Percentiles rank a stretch among this genome's conserved stretches.
These are phyloP conservation scores for Aspergillus udagawae DNA, from an alignment of 2,329 filamentous ascomycete genomes.

Conservation along the genomic window DNA sequence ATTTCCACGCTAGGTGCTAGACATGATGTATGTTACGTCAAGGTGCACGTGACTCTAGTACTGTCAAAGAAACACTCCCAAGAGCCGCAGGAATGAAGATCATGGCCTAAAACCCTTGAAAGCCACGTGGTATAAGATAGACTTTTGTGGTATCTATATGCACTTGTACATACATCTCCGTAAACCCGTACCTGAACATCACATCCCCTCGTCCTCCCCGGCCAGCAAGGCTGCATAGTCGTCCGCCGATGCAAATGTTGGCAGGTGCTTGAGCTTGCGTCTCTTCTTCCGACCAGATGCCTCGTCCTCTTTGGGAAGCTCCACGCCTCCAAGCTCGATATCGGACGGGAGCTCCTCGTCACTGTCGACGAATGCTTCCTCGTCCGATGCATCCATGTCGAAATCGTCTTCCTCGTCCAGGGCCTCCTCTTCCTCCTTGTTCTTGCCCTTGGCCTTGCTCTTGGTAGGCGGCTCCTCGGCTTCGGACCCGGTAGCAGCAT, in stretches of 20 bases:
- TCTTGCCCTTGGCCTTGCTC: conserved; percentile 19
- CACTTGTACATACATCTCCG: not conserved
- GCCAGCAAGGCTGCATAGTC: conserved; percentile 86
- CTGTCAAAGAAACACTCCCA: not conserved
- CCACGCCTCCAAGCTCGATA: conserved; percentile 42
- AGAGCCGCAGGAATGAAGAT: not conserved
- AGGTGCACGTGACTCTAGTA: not conserved
- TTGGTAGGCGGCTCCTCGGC: conserved; percentile 34
- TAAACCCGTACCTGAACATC: conserved; percentile 5
- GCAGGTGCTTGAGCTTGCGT: conserved; percentile 82
- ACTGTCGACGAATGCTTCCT: conserved; percentile 47
- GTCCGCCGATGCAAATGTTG: conserved; percentile 87
- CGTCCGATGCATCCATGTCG: conserved; percentile 46
- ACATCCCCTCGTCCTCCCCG: conserved; percentile 58
- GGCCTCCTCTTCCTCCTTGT: conserved; percentile 37
- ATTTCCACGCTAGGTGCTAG: not conserved
- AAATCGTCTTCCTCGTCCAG: conserved; percentile 51
- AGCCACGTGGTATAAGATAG: not conserved
- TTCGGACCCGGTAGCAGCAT: conserved; percentile 43
- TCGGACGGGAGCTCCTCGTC: conserved; percentile 54
- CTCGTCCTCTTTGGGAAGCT: conserved; percentile 38
- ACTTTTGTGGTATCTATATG: conserved; percentile 19
- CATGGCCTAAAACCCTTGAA: not conserved
- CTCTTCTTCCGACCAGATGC: conserved; percentile 56
- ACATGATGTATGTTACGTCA: not conserved